Evolutionary conservation across 208 protist species (phyloP).

Genomic region (Crithidia mellificae): DNA sequence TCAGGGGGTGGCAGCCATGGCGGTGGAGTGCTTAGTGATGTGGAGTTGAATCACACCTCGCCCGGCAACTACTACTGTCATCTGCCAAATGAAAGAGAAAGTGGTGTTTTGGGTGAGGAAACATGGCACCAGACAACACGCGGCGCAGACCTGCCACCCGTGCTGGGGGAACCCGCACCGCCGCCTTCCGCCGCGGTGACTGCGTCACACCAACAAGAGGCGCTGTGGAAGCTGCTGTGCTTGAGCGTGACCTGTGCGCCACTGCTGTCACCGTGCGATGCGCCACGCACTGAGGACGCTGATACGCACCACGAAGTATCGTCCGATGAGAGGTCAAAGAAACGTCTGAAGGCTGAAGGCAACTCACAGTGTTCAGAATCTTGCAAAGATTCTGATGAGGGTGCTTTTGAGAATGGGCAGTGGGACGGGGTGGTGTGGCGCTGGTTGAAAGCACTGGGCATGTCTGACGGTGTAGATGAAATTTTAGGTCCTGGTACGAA

Average conservation of each 20-base stretch:
- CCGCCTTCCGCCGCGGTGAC: conserved; percentile 14
- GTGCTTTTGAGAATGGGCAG: no score
- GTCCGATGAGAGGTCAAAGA: neutral
- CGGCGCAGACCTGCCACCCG: neutral
- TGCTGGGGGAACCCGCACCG: neutral
- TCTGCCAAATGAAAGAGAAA: neutral
- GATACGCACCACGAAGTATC: no score
- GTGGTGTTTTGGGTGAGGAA: neutral
- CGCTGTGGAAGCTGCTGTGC: conserved; percentile 16
- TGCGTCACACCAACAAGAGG: conserved; percentile 6
- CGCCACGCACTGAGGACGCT: no score
- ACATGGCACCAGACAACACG: neutral
- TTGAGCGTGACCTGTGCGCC: conserved; percentile 20
- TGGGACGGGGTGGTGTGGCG: conserved; percentile 26
- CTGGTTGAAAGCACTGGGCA: conserved; percentile 19
- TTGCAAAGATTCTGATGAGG: neutral
- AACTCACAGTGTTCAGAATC: neutral
- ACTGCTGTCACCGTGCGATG: no score
- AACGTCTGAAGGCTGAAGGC: neutral
- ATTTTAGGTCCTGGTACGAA: conserved; percentile 14
- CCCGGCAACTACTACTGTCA: no score
- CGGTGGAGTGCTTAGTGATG: no score
- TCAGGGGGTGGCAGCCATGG: no score
- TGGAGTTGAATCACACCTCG: no score
- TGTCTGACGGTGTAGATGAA: conserved; percentile 18